These are phyloP conservation scores for Ascochyta pisi DNA, from an alignment of 2,329 filamentous ascomycete species.

Conservation along the genomic window DNA sequence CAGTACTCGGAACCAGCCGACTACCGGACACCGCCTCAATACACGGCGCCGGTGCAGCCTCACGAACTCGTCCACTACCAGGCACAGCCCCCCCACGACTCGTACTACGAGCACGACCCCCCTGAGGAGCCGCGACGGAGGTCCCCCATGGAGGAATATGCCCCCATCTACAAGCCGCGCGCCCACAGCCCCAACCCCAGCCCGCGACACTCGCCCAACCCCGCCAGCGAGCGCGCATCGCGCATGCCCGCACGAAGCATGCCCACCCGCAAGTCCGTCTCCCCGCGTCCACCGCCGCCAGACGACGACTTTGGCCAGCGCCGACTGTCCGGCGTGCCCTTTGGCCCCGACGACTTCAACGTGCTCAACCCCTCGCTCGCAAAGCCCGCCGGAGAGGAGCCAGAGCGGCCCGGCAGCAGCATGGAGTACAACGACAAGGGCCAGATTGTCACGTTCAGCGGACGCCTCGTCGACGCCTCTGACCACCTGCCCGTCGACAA, in stretches of 20 bases:
- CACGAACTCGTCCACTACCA: slow-evolving; percentile 41
- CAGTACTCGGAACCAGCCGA: slow-evolving; percentile 46
- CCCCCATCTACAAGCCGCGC: slow-evolving; percentile 52
- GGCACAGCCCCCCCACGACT: slow-evolving; percentile 42
- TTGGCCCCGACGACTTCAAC: slow-evolving; percentile 78
- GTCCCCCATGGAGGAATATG: slow-evolving; percentile 49
- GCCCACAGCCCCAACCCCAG: slow-evolving; percentile 53
- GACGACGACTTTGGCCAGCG: slow-evolving; percentile 52
- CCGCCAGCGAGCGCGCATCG: slow-evolving; percentile 44
- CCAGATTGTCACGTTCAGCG: slow-evolving; percentile 78
- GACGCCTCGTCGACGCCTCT: slow-evolving; percentile 78
- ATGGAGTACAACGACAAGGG: slow-evolving; percentile 62
- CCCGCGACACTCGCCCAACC: slow-evolving; percentile 35
- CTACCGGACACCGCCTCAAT: slow-evolving; percentile 42
- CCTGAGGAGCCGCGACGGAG: slow-evolving; percentile 45
- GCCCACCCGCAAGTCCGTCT: slow-evolving; percentile 73
- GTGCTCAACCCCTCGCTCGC: slow-evolving; percentile 67
- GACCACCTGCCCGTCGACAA: slow-evolving; percentile 79
- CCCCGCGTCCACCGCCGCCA: slow-evolving; percentile 66
- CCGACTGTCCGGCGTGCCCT: slow-evolving; percentile 69
- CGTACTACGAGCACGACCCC: slow-evolving; percentile 53
- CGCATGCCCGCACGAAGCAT: slow-evolving; percentile 56
- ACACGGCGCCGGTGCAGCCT: slow-evolving; percentile 38
- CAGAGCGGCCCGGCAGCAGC: slow-evolving; percentile 38
- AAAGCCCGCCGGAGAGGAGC: slow-evolving; percentile 32